Percentiles rank a stretch among this genome's conserved stretches.
Evolutionary conservation across 306 rosid species (phyloP).

Genomic region (Hippophae rhamnoides): DNA sequence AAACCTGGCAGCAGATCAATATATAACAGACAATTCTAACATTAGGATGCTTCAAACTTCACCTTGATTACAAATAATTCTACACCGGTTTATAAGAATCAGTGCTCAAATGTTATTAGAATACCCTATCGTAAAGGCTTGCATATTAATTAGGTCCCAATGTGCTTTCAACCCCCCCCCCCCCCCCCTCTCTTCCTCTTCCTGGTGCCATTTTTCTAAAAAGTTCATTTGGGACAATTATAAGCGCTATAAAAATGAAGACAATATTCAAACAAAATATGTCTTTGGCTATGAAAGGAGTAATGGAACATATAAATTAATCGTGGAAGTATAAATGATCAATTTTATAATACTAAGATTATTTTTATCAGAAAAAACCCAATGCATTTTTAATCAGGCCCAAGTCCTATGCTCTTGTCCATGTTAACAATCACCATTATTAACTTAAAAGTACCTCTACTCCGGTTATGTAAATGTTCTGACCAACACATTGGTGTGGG

Average conservation of each 20-base stretch:
- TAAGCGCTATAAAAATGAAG: too few species aligned
- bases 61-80: conserved; percentile 2
- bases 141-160: too few species aligned
- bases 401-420: neutral
- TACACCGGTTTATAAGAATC: too few species aligned
- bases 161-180: too few species aligned
- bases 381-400: neutral
- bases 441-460: conserved; percentile 44
- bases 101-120: too few species aligned
- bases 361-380: neutral
- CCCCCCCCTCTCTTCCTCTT: too few species aligned
- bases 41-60: conserved; percentile 12
- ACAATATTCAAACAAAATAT: too few species aligned
- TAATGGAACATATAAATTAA: neutral
- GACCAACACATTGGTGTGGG: conserved; percentile 92
- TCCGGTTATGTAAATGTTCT: conserved; percentile 68
- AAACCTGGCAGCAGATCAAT: conserved; percentile 39
- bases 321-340: neutral
- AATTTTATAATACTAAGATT: neutral
- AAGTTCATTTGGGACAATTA: too few species aligned
- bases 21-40: conserved; percentile 8
- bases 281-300: too few species aligned
- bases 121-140: too few species aligned
- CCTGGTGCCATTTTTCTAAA: too few species aligned
- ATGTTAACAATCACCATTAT: conserved; percentile 1